A percentile compares a stretch with the other conserved stretches of the same genome.
Evolutionary conservation across 1,284 basidiomycete species (phyloP).

Genomic region (Malassezia yamatoensis): DNA sequence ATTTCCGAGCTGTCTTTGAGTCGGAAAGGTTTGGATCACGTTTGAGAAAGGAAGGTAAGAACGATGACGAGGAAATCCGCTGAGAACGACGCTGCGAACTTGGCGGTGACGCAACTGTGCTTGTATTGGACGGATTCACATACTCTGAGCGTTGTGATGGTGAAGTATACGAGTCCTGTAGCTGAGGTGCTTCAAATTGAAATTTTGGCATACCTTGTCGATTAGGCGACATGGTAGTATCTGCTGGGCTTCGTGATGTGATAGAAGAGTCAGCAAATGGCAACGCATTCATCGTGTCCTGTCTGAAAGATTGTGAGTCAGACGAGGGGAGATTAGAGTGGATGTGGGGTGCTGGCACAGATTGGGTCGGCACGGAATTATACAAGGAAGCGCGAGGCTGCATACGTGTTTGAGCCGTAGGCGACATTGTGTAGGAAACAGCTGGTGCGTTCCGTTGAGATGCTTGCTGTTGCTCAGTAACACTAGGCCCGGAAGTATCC

Average conservation of each 20-base stretch:
- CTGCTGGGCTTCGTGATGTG: too few species aligned
- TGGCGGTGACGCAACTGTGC: neutral
- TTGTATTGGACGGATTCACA: neutral
- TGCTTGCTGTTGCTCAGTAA: conserved; percentile 4
- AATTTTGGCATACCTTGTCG: neutral
- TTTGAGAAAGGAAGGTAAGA: conserved; percentile 40
- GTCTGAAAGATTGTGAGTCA: too few species aligned
- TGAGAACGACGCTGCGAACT: conserved; percentile 18
- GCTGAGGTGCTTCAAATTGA: neutral
- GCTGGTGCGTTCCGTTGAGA: conserved; percentile 31
- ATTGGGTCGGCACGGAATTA: too few species aligned
- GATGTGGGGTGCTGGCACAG: too few species aligned
- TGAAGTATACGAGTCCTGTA: neutral
- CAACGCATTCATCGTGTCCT: too few species aligned
- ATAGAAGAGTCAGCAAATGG: too few species aligned
- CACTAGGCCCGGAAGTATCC: too few species aligned
- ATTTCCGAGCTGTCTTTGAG: too few species aligned
- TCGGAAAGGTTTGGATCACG: neutral
- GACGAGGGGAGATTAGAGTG: too few species aligned
- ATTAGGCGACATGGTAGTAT: neutral
- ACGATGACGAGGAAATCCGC: conserved; percentile 52
- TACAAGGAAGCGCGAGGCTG: conserved; percentile 17
- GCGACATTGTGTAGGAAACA: conserved; percentile 31
- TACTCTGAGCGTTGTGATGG: neutral
- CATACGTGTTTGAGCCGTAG: conserved; percentile 1